A percentile compares a stretch with the other conserved stretches of the same genome.
Conservation (phyloP, 1,284 basidiomycete species). For the Sutorius eximius region DNA sequence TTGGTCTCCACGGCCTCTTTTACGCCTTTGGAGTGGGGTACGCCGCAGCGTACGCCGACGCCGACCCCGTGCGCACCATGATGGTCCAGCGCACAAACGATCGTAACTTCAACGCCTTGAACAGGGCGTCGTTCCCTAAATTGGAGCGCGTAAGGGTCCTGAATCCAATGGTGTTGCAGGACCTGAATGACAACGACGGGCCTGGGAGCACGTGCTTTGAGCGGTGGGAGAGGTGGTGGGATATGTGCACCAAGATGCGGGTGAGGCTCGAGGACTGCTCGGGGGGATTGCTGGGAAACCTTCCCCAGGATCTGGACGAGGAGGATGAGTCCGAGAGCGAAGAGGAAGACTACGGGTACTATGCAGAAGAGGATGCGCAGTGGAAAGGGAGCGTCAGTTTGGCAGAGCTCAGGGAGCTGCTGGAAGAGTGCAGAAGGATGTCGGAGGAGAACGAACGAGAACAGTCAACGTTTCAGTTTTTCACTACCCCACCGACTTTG, state of each 20-base stretch:
- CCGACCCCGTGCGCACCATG: slow-evolving; percentile 45
- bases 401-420: slow-evolving; percentile 44
- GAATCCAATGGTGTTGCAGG: slow-evolving; percentile 51
- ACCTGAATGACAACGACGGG: slow-evolving; percentile 54
- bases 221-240: slow-evolving; percentile 73
- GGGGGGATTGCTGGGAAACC: slow-evolving; percentile 53
- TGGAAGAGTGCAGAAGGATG: slow-evolving; percentile 53
- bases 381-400: slow-evolving; percentile 32
- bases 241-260: slow-evolving; percentile 44
- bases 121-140: slow-evolving; percentile 55
- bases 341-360: slow-evolving; percentile 27
- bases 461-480: slow-evolving; percentile 28
- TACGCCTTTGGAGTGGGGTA: slow-evolving; percentile 68
- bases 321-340: slow-evolving; percentile 38
- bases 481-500: slow-evolving; percentile 14
- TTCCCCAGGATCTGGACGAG: slow-evolving; percentile 47
- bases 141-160: slow-evolving; percentile 58
- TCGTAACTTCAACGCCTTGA: slow-evolving; percentile 59
- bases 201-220: slow-evolving; percentile 47
- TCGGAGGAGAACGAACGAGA: slow-evolving; percentile 41
- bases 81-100: slow-evolving; percentile 61
- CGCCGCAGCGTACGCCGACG: slow-evolving; percentile 39
- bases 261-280: slow-evolving; percentile 69
- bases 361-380: slow-evolving; percentile 38
- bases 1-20: slow-evolving; percentile 68